Evolutionary conservation across 352 stramenopile species (phyloP), one percentile per base, ranked within the genome.

Genomic region (Globisporangium mamillatum): DNA sequence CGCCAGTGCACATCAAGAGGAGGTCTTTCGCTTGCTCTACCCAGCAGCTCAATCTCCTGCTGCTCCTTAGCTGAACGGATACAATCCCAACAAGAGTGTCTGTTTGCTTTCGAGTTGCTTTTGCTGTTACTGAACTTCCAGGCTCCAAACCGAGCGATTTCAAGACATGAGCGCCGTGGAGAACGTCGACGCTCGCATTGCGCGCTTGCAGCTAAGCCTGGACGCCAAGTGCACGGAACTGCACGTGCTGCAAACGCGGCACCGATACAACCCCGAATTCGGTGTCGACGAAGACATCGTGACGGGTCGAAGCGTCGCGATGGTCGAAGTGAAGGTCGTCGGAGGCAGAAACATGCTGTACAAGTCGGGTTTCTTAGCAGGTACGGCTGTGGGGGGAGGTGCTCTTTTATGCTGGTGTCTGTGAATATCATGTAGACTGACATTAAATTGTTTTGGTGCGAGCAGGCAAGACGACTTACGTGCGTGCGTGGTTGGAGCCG

Each of bases 161-260:
- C 22, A 61, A 34, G 24, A 3, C 25, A 90, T 91, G 82, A 91
- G 82, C 67, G 79, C 78, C 12, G 82, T 91, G 44, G 82, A 91
- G 57, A 82, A 91, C 72, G 79, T 89, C n/a, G 81, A 78, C 22
- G 76, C 67, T 53, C 82, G 79, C 25, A 81, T 91, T 41, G 76
- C 59, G 48, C 82, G 79, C 32, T 73, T 91, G 41, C 77, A 91
- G 25, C 78, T 83, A 48, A 68, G 73, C 27, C 72, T 81, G 27
- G 69, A 83, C 16, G n/a, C 71, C n/a, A 85, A 81, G 53, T 71
- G 54, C 20, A 69, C 75, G 32, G 70, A 89, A 67, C 68, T 89
- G 25, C 78, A 76, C 5, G 72, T 71, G 24, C 66, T 89, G 25
- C 80, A 79, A 55, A 79, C 77, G 29, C 77, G 85, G 29, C 63